phyloP scores from a whole-genome alignment of 2,329 filamentous ascomycete species.

The Colletotrichum liaoningense region DNA sequence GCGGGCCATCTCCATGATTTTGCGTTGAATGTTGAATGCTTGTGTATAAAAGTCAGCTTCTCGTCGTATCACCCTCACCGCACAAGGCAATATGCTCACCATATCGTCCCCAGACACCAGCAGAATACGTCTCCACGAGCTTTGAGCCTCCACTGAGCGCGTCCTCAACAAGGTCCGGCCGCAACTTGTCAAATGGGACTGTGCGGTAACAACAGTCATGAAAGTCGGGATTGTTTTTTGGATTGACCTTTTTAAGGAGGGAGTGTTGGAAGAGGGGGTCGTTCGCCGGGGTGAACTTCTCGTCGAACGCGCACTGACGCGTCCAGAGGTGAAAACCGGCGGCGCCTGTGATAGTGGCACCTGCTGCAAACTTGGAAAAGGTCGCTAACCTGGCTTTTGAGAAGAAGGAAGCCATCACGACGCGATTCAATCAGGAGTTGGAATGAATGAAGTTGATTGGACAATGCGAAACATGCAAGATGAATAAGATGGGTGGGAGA shows the following conservation, averaged over 20 bases:
- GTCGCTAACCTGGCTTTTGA: not conserved
- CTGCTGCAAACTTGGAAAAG: slow-evolving; percentile 11
- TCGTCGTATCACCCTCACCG: not conserved
- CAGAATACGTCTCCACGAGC: slow-evolving; percentile 27
- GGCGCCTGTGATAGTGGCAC: not conserved
- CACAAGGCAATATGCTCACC: slow-evolving; percentile 5
- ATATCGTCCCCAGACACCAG: slow-evolving; percentile 34
- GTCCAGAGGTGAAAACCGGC: slow-evolving; percentile 35
- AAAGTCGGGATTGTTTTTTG: slow-evolving; percentile 5
- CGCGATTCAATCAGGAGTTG: too few relatives aligned
- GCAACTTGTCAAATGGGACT: slow-evolving; percentile 7
- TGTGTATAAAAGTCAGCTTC: too few relatives aligned
- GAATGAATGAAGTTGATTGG: not conserved
- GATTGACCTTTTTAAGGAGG: slow-evolving; percentile 10
- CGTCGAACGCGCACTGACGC: slow-evolving; percentile 24
- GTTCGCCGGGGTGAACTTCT: slow-evolving; percentile 13
- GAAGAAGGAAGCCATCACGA: slow-evolving; percentile 14
- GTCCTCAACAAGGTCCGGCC: slow-evolving; percentile 28
- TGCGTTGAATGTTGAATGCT: slow-evolving; percentile 14
- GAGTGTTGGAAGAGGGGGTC: slow-evolving; percentile 20
- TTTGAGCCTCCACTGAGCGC: slow-evolving; percentile 22
- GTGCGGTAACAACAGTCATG: slow-evolving; percentile 24
- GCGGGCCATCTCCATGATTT: slow-evolving; percentile 19
- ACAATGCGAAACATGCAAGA: not conserved
- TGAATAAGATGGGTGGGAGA: not conserved